Conservation (phyloP, 2,329 filamentous ascomycete species). For the Pseudopyricularia javanii region DNA sequence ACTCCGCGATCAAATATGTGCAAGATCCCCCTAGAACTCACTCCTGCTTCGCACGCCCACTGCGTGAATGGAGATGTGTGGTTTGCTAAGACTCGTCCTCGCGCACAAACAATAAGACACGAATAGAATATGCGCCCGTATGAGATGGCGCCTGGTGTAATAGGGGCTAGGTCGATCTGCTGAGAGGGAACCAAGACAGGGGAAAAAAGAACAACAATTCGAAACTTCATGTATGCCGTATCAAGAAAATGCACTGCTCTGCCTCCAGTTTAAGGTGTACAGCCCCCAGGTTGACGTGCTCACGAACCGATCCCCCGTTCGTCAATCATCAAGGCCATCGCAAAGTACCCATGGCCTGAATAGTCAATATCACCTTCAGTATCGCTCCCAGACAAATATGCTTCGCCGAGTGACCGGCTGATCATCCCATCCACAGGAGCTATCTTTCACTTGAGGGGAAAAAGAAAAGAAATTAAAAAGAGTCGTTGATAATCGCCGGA, state of each 20-base stretch:
- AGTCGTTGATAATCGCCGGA: background rate
- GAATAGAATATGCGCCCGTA: background rate
- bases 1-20: slow-evolving; percentile 5
- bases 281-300: background rate
- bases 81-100: too few relatives aligned
- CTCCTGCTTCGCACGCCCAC: too few relatives aligned
- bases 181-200: background rate
- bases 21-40: background rate
- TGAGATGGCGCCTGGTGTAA: background rate
- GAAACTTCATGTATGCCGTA: slow-evolving; percentile 4
- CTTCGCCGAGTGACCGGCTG: background rate
- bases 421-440: too few relatives aligned
- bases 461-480: background rate
- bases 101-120: background rate
- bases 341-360: background rate
- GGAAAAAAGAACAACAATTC: background rate
- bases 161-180: background rate
- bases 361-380: background rate
- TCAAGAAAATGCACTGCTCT: background rate
- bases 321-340: background rate
- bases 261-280: slow-evolving; percentile 2
- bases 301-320: background rate
- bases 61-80: too few relatives aligned
- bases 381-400: background rate
- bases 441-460: too few relatives aligned